Conservation (phyloP, 2,329 filamentous ascomycete genomes). For the Fusarium chaquense region DNA sequence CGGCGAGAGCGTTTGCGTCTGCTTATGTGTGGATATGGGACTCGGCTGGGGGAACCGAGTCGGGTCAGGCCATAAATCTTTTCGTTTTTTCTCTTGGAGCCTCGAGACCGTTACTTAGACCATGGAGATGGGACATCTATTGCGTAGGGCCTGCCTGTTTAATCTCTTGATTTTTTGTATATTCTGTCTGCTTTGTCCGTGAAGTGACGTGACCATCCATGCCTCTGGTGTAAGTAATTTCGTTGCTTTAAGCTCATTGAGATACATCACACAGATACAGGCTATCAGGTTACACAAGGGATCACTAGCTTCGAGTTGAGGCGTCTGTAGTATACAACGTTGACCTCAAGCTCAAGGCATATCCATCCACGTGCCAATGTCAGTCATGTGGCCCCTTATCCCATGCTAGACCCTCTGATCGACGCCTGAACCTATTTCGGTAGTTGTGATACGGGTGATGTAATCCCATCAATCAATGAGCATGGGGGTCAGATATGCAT, state of each 20-base stretch:
- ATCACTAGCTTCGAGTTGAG: neutral
- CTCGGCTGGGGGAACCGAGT: slow-evolving; percentile 42
- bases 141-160: slow-evolving; percentile 51
- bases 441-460: slow-evolving; percentile 36
- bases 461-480: slow-evolving; percentile 32
- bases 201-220: slow-evolving; percentile 10
- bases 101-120: slow-evolving; percentile 54
- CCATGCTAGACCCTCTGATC: slow-evolving; percentile 36
- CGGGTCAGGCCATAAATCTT: slow-evolving; percentile 62
- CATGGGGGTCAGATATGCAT: neutral
- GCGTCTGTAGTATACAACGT: neutral
- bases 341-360: neutral
- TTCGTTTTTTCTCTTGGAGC: slow-evolving; percentile 59
- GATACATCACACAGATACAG: neutral
- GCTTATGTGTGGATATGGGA: slow-evolving; percentile 46
- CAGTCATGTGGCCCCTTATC: slow-evolving; percentile 38
- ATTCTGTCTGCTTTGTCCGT: slow-evolving; percentile 5
- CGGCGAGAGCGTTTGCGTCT: slow-evolving; percentile 41
- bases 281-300: slow-evolving; percentile 4
- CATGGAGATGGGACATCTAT: slow-evolving; percentile 54
- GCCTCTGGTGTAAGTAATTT: neutral
- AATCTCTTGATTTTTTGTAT: slow-evolving; percentile 49
- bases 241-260: neutral
- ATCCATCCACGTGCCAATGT: slow-evolving; percentile 32
- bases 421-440: slow-evolving; percentile 34